These are phyloP conservation scores for Aspergillus sp. DNA, from an alignment of 2,329 filamentous ascomycete genomes.

Conservation along the genomic window DNA sequence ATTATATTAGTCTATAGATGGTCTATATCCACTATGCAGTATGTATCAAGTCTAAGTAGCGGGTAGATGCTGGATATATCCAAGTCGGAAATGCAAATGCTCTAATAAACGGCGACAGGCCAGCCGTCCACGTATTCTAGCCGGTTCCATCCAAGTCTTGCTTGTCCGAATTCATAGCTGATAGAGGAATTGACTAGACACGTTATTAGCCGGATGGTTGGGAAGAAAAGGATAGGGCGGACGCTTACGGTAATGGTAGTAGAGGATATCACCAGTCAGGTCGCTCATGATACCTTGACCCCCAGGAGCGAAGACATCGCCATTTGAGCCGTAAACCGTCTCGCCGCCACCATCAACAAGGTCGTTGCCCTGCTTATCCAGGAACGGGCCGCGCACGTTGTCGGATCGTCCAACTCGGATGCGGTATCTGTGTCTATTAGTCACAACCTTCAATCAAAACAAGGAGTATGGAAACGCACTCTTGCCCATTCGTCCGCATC, in stretches of 20 bases:
- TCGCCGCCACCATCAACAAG: conserved; percentile 61
- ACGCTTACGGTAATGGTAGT: conserved; percentile 36
- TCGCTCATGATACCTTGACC: conserved; percentile 62
- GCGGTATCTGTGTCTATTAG: conserved; percentile 51
- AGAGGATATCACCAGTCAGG: conserved; percentile 29
- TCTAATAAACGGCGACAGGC: conserved; percentile 24
- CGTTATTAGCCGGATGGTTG: not conserved
- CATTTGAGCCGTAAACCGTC: conserved; percentile 60
- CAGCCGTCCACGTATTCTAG: conserved; percentile 34
- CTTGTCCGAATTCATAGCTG: conserved; percentile 31
- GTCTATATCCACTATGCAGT: not conserved
- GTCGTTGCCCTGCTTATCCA: conserved; percentile 53
- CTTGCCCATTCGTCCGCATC: conserved; percentile 53
- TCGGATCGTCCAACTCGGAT: conserved; percentile 63
- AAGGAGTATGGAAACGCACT: conserved; percentile 32
- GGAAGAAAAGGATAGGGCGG: not conserved
- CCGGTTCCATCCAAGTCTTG: conserved; percentile 31
- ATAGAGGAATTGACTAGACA: conserved; percentile 30
- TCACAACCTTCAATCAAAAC: not conserved
- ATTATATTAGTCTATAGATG: no score
- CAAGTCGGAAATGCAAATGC: not conserved
- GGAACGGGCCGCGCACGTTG: conserved; percentile 55
- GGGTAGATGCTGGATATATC: not conserved
- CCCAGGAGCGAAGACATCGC: conserved; percentile 63
- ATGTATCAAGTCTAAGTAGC: not conserved